Evolutionary conservation across 805 yeast genomes (phyloP).

Genomic region (Yamadazyma laniorum): DNA sequence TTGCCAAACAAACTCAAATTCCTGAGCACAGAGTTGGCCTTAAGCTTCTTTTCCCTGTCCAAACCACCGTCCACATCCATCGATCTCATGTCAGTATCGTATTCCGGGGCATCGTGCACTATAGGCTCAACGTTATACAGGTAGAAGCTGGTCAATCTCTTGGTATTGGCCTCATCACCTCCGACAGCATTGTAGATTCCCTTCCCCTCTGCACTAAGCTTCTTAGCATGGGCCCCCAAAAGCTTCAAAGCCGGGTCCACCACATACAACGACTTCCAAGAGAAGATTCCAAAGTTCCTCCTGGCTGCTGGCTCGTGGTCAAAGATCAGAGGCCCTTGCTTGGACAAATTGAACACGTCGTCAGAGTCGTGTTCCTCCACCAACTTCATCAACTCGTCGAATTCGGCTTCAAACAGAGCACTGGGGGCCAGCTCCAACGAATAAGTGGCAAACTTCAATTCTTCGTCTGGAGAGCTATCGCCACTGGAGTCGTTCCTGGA

Average conservation of each 20-base stretch:
- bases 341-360: constrained; percentile 3
- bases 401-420: constrained; percentile 1
- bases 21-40: not conserved
- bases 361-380: constrained; percentile 3
- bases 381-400: constrained; percentile 6
- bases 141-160: constrained; percentile 5
- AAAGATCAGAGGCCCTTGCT: not conserved
- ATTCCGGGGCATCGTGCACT: constrained; percentile 1
- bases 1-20: too few species aligned
- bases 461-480: not conserved
- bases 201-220: constrained; percentile 1
- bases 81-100: not conserved
- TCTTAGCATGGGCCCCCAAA: not conserved
- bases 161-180: constrained; percentile 4
- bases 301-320: constrained; percentile 6
- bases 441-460: not conserved
- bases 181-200: constrained; percentile 5
- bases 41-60: not conserved
- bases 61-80: not conserved
- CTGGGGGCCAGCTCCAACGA: constrained; percentile 5
- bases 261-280: constrained; percentile 9
- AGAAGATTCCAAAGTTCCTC: constrained; percentile 8
- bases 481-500: not conserved
- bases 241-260: constrained; percentile 8
- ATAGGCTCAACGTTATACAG: constrained; percentile 10